Conservation (phyloP, 2,329 filamentous ascomycete genomes). For the Alternaria triticina region DNA sequence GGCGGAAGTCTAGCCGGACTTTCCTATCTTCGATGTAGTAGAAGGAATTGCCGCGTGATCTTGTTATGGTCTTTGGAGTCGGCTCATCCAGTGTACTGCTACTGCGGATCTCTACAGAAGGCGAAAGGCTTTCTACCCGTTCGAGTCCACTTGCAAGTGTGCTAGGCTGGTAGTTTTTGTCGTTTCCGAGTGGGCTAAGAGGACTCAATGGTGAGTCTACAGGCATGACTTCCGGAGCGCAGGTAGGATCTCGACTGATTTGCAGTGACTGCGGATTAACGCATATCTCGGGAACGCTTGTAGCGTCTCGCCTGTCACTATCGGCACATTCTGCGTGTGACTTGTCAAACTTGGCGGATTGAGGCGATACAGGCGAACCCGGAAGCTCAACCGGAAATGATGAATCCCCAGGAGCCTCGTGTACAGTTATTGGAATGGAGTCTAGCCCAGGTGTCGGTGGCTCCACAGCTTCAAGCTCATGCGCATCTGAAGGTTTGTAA, state of each 20-base stretch:
- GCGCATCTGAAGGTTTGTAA: conserved; percentile 26
- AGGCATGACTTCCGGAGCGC: conserved; percentile 55
- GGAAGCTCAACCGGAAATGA: conserved; percentile 32
- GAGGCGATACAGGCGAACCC: conserved; percentile 17
- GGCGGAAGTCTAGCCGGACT: conserved; percentile 38
- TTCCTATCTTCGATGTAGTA: conserved; percentile 39
- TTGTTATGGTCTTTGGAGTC: neutral
- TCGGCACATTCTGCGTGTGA: neutral
- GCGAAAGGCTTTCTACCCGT: conserved; percentile 16
- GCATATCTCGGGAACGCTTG: conserved; percentile 21
- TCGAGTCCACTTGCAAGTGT: neutral
- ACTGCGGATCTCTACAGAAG: conserved; percentile 10
- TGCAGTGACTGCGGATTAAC: conserved; percentile 43
- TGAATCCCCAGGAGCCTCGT: conserved; percentile 39
- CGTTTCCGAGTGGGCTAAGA: conserved; percentile 16
- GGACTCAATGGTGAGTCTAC: conserved; percentile 19
- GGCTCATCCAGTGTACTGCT: neutral
- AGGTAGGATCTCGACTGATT: conserved; percentile 50
- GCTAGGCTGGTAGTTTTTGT: conserved; percentile 4
- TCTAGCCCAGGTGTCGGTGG: conserved; percentile 30
- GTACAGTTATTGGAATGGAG: conserved; percentile 19
- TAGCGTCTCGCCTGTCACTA: neutral
- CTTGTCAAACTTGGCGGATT: neutral
- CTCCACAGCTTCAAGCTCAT: conserved; percentile 34
- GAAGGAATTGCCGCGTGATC: conserved; percentile 31